Evolutionary conservation across 106 monocot species (phyloP).

Genomic region (Apostasia shenzhenica): DNA sequence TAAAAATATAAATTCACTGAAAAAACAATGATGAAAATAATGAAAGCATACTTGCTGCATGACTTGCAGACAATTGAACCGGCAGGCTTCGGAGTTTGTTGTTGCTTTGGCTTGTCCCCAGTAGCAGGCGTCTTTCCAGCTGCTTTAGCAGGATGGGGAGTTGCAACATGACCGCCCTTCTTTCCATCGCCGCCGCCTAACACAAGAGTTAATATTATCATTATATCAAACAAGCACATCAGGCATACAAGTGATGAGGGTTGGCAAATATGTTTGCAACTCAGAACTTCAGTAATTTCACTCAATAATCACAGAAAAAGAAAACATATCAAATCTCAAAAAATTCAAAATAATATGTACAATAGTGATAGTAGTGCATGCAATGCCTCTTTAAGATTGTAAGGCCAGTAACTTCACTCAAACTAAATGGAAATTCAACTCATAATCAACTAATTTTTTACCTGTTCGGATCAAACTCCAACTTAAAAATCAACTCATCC

Average conservation of each 20-base stretch:
- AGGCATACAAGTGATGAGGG: background rate
- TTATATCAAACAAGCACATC: background rate
- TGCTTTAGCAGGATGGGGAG: constrained; percentile 42
- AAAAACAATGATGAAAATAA: background rate
- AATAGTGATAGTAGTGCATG: too few relatives aligned
- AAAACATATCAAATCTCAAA: background rate
- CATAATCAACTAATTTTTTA: too few relatives aligned
- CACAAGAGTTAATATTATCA: too few relatives aligned
- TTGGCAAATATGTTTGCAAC: too few relatives aligned
- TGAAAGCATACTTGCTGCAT: constrained; percentile 18
- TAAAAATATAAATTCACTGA: background rate
- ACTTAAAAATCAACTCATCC: too few relatives aligned
- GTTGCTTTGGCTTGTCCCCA: constrained; percentile 41
- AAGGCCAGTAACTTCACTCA: too few relatives aligned
- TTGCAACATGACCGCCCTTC: constrained; percentile 26
- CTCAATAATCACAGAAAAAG: background rate
- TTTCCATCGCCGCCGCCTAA: constrained; percentile 25
- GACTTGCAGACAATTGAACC: constrained; percentile 62
- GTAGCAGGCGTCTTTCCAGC: constrained; percentile 45
- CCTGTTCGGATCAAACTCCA: too few relatives aligned
- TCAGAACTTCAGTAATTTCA: too few relatives aligned
- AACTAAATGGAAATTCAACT: too few relatives aligned
- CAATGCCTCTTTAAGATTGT: too few relatives aligned
- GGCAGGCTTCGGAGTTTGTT: constrained; percentile 47
- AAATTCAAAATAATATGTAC: too few relatives aligned